Evolutionary conservation across 2,329 filamentous ascomycete genomes (phyloP).

Genomic region (Sclerotinia minor): DNA sequence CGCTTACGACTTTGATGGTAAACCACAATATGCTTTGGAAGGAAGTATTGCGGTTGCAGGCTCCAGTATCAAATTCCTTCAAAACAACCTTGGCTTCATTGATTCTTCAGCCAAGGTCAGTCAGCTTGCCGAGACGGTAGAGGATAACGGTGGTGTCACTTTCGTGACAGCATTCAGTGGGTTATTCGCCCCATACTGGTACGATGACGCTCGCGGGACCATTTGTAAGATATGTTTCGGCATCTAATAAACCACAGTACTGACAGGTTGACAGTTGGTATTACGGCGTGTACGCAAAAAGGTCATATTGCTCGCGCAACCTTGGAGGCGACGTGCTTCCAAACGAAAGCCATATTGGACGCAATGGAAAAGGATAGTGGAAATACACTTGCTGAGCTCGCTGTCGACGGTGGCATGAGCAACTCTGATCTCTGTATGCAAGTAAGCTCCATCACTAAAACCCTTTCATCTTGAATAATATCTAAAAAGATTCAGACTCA

Average conservation of each 20-base stretch:
- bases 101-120: constrained; percentile 62
- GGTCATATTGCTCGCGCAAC: constrained; percentile 72
- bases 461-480: not conserved
- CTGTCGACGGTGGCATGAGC: constrained; percentile 72
- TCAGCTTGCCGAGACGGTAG: constrained; percentile 62
- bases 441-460: constrained; percentile 43
- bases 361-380: constrained; percentile 72
- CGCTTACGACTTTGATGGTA: constrained; percentile 71
- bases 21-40: constrained; percentile 73
- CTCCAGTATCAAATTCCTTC: constrained; percentile 71
- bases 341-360: constrained; percentile 71
- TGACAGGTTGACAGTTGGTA: constrained; percentile 51
- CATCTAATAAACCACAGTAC: constrained; percentile 17
- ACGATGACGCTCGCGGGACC: constrained; percentile 71
- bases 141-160: constrained; percentile 67
- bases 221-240: constrained; percentile 52
- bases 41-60: constrained; percentile 77
- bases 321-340: constrained; percentile 71
- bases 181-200: constrained; percentile 74
- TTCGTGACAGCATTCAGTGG: constrained; percentile 74
- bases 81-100: constrained; percentile 65
- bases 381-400: constrained; percentile 61
- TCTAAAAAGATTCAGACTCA: constrained; percentile 56
- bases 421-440: constrained; percentile 73
- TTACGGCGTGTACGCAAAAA: constrained; percentile 67